Base-by-base conservation (phyloP, 2,329 filamentous ascomycete species). In the Emericellopsis cladophorae region DNA sequence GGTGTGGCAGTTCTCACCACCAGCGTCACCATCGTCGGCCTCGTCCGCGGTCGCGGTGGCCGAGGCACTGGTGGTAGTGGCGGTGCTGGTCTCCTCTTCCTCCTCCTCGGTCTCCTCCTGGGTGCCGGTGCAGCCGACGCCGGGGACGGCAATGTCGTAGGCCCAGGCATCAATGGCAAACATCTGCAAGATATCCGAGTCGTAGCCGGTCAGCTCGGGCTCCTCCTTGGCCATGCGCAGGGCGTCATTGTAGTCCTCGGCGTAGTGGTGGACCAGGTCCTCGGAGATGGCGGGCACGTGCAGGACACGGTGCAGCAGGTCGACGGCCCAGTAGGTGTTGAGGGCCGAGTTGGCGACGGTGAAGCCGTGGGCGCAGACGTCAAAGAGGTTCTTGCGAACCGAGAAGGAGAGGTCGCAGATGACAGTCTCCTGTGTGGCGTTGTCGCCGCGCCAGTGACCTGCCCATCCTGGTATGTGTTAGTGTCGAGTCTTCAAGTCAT, bases 101-200 rank as follows among this genome's bases (percentile, higher is more conserved):
- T 15, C 29, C 9, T 29, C 39, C 26, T 46, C 43, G 16, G 40
- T 43, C 36, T 37, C 42, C 35, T 48, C 48, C 5, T 38, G 23
- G 47, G 62, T 61, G 4, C 78, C 77, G 0, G 70, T 54, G 53
- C 79, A 84, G 0, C 79, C 79, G 23, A 70, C 65, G 0, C 79
- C 78, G 0, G 79, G 79, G 5, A 74, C 62, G 7, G 74, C 74
- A 49, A 84, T 67, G 44, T 84, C 79, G 46, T 70, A 76, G 0
- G 78, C 79, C 55, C 79, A 84, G 1, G 66, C 76, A 44, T 83
- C 77, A 7, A 81, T 68, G 5, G 81, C 79, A 53, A 85, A 84
- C 56, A 79, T 81, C 57, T 81, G 76, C 34, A 84, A 62, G 0
- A 71, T 68, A 46, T 81, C 70, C 26, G 71, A 78, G 57, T 84